A percentile compares a stretch with the other conserved stretches of the same genome.
Evolutionary conservation across 306 rosid species (phyloP).

Genomic region (Prunus mongolica): DNA sequence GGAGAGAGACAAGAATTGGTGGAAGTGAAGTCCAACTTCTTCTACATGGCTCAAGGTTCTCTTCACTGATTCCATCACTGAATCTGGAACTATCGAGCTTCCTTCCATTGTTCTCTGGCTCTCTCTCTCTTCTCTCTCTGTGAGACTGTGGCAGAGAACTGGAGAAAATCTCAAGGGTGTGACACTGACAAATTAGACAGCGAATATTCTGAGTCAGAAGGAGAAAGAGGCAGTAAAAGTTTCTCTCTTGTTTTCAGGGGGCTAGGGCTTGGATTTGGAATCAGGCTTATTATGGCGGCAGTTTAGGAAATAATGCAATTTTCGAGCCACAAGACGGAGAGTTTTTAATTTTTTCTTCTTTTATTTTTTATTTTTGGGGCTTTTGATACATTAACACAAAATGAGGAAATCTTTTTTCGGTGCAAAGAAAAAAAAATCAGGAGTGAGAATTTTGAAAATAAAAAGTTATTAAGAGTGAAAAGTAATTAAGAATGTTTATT

Average conservation of each 20-base stretch:
- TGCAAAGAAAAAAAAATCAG: too few relatives aligned
- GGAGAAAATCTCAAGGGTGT: background rate
- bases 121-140: background rate
- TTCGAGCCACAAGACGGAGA: background rate
- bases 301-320: background rate
- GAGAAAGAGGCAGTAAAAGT: background rate
- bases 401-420: too few relatives aligned
- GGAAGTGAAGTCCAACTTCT: constrained; percentile 41
- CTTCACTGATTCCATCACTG: constrained; percentile 58
- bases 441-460: too few relatives aligned
- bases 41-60: constrained; percentile 46
- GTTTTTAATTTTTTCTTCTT: too few relatives aligned
- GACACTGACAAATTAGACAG: background rate
- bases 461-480: rapidly evolving
- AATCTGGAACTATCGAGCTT: constrained; percentile 54
- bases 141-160: background rate
- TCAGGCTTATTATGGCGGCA: background rate
- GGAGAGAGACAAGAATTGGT: constrained; percentile 48
- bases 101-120: constrained; percentile 38
- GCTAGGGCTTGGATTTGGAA: background rate
- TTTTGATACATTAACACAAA: too few relatives aligned
- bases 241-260: background rate
- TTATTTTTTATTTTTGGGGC: too few relatives aligned
- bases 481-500: too few relatives aligned
- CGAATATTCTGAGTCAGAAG: background rate